Conservation (phyloP, 2,329 filamentous ascomycete genomes). For the Gaeumannomyces tritici region DNA sequence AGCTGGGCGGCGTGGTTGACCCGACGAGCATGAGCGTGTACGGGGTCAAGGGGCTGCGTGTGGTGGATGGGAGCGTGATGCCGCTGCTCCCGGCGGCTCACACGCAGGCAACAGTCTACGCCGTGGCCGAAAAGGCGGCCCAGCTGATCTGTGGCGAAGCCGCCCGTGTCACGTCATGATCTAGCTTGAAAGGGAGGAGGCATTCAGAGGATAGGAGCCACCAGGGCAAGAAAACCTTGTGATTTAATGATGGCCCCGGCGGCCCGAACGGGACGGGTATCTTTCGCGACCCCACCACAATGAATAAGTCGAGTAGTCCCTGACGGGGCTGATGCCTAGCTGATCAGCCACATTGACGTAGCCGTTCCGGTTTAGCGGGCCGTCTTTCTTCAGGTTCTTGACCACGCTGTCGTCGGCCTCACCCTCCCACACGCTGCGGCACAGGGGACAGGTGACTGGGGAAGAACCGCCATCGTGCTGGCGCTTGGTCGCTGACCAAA, state of each 20-base stretch:
- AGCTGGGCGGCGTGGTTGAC: constrained; percentile 2
- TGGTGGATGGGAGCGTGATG: constrained; percentile 9
- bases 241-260: too few relatives aligned
- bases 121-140: constrained; percentile 8
- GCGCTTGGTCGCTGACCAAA: constrained; percentile 41
- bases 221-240: too few relatives aligned
- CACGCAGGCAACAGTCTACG: constrained; percentile 9
- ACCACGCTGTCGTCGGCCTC: constrained; percentile 33
- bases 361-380: constrained; percentile 35
- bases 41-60: constrained; percentile 7
- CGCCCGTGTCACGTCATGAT: too few relatives aligned
- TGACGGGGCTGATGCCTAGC: constrained; percentile 43
- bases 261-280: too few relatives aligned
- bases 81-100: constrained; percentile 7
- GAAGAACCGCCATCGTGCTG: constrained; percentile 15
- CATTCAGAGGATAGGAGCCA: not conserved
- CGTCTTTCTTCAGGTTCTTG: constrained; percentile 31
- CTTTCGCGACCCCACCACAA: not conserved
- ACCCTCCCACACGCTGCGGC: constrained; percentile 45
- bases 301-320: constrained; percentile 16
- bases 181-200: too few relatives aligned
- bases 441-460: constrained; percentile 51
- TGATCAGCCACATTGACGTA: constrained; percentile 54
- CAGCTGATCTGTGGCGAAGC: constrained; percentile 4
- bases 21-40: constrained; percentile 5